Conservation (phyloP, 805 yeast species). For the Saturnispora hagleri region DNA sequence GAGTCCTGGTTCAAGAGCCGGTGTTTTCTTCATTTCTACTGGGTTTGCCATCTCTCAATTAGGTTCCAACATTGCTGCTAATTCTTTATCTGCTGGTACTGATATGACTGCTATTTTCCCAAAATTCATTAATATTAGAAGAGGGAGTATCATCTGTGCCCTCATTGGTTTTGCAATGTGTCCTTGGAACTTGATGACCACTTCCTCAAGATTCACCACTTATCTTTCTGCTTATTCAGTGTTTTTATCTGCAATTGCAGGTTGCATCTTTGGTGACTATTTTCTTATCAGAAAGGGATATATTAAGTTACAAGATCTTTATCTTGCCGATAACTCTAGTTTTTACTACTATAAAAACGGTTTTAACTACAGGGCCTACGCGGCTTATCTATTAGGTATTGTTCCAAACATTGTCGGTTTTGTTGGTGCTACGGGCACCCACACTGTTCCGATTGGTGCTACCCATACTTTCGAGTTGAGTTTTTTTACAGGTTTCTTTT, state of each 20-base stretch:
- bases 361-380: constrained; percentile 25
- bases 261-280: constrained; percentile 32
- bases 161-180: constrained; percentile 28
- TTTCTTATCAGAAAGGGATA: constrained; percentile 32
- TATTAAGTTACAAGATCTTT: constrained; percentile 21
- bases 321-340: constrained; percentile 8
- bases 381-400: constrained; percentile 14
- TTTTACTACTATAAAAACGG: constrained; percentile 27
- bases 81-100: constrained; percentile 40
- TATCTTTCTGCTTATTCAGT: constrained; percentile 25
- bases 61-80: constrained; percentile 31
- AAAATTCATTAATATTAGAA: constrained; percentile 32
- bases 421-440: constrained; percentile 14
- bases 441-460: constrained; percentile 9
- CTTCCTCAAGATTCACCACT: constrained; percentile 28
- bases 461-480: constrained; percentile 14
- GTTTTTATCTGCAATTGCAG: constrained; percentile 32
- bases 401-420: constrained; percentile 23
- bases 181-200: constrained; percentile 34
- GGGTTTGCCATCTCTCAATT: constrained; percentile 31
- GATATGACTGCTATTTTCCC: constrained; percentile 42
- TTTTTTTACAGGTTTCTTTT: constrained; percentile 49
- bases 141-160: constrained; percentile 37
- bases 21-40: constrained; percentile 40
- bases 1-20: constrained; percentile 37